phyloP scores from a whole-genome alignment of 2,329 filamentous ascomycete genomes.

The Aspergillus pseudoviridinutans region DNA sequence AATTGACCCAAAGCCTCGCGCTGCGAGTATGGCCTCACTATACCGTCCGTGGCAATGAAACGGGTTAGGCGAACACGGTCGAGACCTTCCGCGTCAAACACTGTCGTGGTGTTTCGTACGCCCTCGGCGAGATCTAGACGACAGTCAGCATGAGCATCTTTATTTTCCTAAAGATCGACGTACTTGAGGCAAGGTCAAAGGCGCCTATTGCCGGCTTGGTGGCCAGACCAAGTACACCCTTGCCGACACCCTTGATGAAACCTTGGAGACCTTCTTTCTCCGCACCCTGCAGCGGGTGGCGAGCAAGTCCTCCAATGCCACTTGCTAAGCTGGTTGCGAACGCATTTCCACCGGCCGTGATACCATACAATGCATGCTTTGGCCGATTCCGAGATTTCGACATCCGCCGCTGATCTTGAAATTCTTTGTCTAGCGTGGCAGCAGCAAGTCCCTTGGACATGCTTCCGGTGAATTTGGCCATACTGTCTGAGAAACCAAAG shows the following conservation, averaged over 20 bases:
- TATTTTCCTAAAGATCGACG: constrained; percentile 9
- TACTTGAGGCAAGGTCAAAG: constrained; percentile 87
- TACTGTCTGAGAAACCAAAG: constrained; percentile 93
- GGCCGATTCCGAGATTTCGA: constrained; percentile 87
- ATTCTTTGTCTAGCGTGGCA: constrained; percentile 96
- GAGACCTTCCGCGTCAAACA: constrained; percentile 91
- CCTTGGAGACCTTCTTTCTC: constrained; percentile 91
- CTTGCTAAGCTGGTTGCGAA: constrained; percentile 90
- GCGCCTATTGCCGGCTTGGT: constrained; percentile 97
- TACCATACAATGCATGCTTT: constrained; percentile 95
- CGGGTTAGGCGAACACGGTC: constrained; percentile 91
- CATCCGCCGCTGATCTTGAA: constrained; percentile 93
- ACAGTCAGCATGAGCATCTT: constrained; percentile 7
- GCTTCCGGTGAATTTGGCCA: constrained; percentile 96
- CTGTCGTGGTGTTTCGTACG: constrained; percentile 96
- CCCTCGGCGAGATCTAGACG: constrained; percentile 76
- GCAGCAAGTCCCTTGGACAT: constrained; percentile 95
- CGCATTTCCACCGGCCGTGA: constrained; percentile 91
- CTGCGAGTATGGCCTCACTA: constrained; percentile 90
- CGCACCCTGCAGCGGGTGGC: constrained; percentile 90
- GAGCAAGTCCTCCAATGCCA: constrained; percentile 86
- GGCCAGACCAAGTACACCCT: constrained; percentile 87
- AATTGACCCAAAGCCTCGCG: constrained; percentile 94
- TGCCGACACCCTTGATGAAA: constrained; percentile 97
- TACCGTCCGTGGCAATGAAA: constrained; percentile 87